A percentile compares a stretch with the other conserved stretches of the same genome.
phyloP scores from a whole-genome alignment of 306 rosid species.

The Casuarina glauca region DNA sequence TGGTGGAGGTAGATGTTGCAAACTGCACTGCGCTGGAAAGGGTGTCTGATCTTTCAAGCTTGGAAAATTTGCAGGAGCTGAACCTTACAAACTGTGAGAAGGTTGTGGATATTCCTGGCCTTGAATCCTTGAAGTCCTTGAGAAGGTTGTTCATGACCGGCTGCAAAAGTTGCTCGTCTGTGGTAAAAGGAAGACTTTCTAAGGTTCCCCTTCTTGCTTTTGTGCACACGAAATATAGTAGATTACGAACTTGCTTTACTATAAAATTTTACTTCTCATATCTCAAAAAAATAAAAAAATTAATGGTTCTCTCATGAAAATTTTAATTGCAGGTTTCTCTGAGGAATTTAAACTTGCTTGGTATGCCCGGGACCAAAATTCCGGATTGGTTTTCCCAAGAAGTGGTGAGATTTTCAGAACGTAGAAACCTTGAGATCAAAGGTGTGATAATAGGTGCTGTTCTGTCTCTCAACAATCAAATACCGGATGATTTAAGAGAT shows the following conservation, averaged over 20 bases:
- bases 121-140: slow-evolving; percentile 61
- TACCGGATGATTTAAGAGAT: slow-evolving; percentile 17
- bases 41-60: slow-evolving; percentile 49
- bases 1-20: slow-evolving; percentile 42
- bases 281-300: not conserved
- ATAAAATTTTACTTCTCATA: not conserved
- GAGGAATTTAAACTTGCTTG: slow-evolving; percentile 50
- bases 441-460: slow-evolving; percentile 45
- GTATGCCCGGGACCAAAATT: slow-evolving; percentile 61
- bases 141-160: slow-evolving; percentile 46
- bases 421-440: slow-evolving; percentile 39
- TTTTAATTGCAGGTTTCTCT: slow-evolving; percentile 46
- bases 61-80: slow-evolving; percentile 42
- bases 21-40: slow-evolving; percentile 48
- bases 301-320: not conserved
- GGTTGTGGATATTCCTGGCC: slow-evolving; percentile 59
- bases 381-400: slow-evolving; percentile 59
- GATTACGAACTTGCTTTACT: not conserved
- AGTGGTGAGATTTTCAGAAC: slow-evolving; percentile 40
- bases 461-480: slow-evolving; percentile 45
- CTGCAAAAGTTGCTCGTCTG: slow-evolving; percentile 49
- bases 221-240: not conserved
- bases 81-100: slow-evolving; percentile 57
- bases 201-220: slow-evolving; percentile 42
- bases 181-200: slow-evolving; percentile 42